Conservation (phyloP, 257 asterid species). For the Nicotiana paniculata region DNA sequence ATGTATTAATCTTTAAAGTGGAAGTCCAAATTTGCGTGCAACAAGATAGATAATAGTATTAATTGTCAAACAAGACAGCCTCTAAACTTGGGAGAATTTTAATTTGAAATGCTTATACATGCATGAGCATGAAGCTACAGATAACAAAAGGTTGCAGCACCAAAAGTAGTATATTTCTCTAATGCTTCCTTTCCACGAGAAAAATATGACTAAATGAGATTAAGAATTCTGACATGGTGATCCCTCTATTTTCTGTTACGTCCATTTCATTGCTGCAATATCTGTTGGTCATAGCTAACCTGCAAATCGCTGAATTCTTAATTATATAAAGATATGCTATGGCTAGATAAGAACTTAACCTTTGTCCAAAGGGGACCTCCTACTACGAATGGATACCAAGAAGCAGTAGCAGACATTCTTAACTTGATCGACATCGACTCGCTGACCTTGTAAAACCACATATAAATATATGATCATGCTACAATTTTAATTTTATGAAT, state of each 20-base stretch:
- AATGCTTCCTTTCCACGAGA: not conserved
- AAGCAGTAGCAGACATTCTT: not conserved
- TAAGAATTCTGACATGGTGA: not conserved
- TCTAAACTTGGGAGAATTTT: not conserved
- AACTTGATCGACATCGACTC: not conserved
- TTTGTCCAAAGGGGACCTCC: not conserved
- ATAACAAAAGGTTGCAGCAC: not conserved
- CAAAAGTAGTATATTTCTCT: not conserved
- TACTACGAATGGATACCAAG: not conserved
- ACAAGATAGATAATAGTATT: too few species aligned
- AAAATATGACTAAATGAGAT: not conserved
- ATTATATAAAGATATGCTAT: not conserved
- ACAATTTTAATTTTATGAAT: not conserved
- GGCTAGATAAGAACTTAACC: not conserved
- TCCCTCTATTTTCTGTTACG: not conserved
- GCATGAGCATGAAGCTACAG: not conserved
- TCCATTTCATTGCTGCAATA: not conserved
- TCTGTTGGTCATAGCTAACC: not conserved
- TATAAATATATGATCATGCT: too few species aligned
- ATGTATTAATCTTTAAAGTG: too few species aligned
- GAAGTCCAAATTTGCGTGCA: not conserved
- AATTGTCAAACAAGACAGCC: not conserved
- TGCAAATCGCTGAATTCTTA: not conserved
- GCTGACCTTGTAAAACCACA: not conserved
- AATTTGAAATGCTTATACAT: too few species aligned